A percentile compares a stretch with the other conserved stretches of the same genome.
Evolutionary conservation across 352 stramenopile species (phyloP).

Genomic region (Stephanocyclus meneghinianus): DNA sequence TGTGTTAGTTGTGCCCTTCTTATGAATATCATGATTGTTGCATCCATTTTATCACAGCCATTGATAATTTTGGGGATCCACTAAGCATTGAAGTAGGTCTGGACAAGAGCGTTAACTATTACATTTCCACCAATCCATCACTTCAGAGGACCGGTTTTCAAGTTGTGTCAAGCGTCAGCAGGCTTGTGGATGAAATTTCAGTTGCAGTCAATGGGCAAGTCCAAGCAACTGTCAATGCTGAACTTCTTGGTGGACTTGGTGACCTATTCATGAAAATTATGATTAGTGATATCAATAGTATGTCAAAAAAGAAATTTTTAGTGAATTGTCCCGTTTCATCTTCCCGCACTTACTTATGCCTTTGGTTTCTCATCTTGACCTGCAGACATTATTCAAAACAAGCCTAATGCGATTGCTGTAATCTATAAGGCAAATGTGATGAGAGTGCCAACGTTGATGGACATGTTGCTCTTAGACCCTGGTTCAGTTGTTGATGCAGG

Average conservation of each 20-base stretch:
- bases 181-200: slow-evolving; percentile 19
- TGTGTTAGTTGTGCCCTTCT: no score
- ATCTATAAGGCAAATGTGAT: not conserved
- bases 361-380: no score
- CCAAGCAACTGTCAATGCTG: slow-evolving; percentile 3
- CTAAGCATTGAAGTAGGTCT: slow-evolving; percentile 36
- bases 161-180: not conserved
- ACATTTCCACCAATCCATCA: slow-evolving; percentile 16
- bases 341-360: no score
- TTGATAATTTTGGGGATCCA: slow-evolving; percentile 29
- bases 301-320: not conserved
- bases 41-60: not conserved
- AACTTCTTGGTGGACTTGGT: slow-evolving; percentile 10
- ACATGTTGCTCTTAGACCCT: slow-evolving; percentile 21
- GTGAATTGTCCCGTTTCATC: no score
- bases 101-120: slow-evolving; percentile 40
- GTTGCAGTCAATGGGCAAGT: slow-evolving; percentile 21
- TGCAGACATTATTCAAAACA: not conserved
- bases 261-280: slow-evolving; percentile 15
- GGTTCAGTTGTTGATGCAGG: slow-evolving; percentile 24
- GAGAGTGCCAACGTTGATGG: slow-evolving; percentile 8
- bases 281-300: slow-evolving; percentile 12
- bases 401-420: not conserved
- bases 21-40: no score
- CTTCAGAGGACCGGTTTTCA: slow-evolving; percentile 18